Percentiles rank a stretch among this genome's conserved stretches.
Conservation (phyloP, 805 yeast species). For the Yarrowia deformans region DNA sequence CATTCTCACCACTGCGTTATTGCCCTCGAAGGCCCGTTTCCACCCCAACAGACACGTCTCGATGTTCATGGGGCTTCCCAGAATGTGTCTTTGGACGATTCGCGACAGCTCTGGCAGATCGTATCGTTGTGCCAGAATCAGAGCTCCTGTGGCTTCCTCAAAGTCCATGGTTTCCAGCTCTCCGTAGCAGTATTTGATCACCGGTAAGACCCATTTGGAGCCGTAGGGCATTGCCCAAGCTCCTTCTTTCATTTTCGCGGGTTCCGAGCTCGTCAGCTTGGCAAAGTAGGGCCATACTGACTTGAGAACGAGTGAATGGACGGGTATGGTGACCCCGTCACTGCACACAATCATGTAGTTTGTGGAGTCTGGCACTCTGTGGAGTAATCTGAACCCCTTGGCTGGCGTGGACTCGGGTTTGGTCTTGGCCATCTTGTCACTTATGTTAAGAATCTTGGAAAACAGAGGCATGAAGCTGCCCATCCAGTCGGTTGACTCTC, state of each 20-base stretch:
- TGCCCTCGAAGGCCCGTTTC: slow-evolving; percentile 16
- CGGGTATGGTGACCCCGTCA: slow-evolving; percentile 22
- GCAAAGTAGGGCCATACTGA: slow-evolving; percentile 30
- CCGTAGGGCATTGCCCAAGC: slow-evolving; percentile 24
- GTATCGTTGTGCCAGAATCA: slow-evolving; percentile 13
- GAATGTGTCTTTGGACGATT: slow-evolving; percentile 13
- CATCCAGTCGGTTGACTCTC: slow-evolving; percentile 25
- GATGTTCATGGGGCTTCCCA: slow-evolving; percentile 17
- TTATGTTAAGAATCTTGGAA: slow-evolving; percentile 5
- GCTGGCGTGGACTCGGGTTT: slow-evolving; percentile 11
- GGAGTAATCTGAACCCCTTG: slow-evolving; percentile 16
- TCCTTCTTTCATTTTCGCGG: slow-evolving; percentile 24
- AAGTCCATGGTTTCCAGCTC: slow-evolving; percentile 23
- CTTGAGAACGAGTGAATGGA: slow-evolving; percentile 19
- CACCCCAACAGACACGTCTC: slow-evolving; percentile 19
- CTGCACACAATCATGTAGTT: slow-evolving; percentile 34
- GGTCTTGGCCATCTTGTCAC: slow-evolving; percentile 6
- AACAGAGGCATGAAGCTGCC: slow-evolving; percentile 22
- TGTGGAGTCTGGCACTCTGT: slow-evolving; percentile 12
- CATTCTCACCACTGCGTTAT: slow-evolving; percentile 12
- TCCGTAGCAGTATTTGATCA: slow-evolving; percentile 27
- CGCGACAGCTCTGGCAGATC: slow-evolving; percentile 10
- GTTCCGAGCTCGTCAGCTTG: slow-evolving; percentile 14
- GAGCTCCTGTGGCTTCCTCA: slow-evolving; percentile 16
- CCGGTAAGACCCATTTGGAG: slow-evolving; percentile 10